Percentiles rank a stretch among this genome's conserved stretches.
Evolutionary conservation across 1,284 basidiomycete species (phyloP).

Genomic region (Boletus mariae): DNA sequence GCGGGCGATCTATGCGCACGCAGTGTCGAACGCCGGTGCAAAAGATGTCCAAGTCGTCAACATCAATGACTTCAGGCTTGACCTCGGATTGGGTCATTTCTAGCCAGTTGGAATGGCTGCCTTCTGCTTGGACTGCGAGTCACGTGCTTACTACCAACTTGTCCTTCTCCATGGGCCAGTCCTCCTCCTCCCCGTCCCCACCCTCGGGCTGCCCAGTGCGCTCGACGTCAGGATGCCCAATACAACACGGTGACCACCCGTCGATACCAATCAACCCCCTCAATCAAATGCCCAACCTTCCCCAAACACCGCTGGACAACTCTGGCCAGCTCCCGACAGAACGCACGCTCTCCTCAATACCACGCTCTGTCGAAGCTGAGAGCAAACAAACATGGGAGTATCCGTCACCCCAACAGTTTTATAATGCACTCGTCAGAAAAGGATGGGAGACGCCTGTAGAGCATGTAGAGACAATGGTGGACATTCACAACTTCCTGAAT

Average conservation of each 20-base stretch:
- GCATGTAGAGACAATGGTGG: conserved; percentile 94
- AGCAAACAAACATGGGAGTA: conserved; percentile 76
- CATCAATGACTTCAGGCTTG: conserved; percentile 24
- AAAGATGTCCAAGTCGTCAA: conserved; percentile 25
- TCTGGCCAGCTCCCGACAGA: conserved; percentile 65
- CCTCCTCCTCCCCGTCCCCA: conserved; percentile 18
- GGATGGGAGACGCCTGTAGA: conserved; percentile 98
- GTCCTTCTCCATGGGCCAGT: conserved; percentile 24
- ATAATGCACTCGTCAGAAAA: conserved; percentile 95
- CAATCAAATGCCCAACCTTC: conserved; percentile 87
- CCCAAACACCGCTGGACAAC: conserved; percentile 67
- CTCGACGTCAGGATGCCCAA: conserved; percentile 18
- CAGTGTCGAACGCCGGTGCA: conserved; percentile 19
- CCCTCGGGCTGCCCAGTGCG: conserved; percentile 11
- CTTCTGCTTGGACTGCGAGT: neutral
- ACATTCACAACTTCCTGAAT: conserved; percentile 98
- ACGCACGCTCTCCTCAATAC: conserved; percentile 82
- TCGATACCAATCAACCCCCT: conserved; percentile 61
- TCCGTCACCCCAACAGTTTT: conserved; percentile 97
- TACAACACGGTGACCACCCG: conserved; percentile 38
- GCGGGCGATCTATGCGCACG: conserved; percentile 14
- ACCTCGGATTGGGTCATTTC: neutral
- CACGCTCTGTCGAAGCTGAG: conserved; percentile 51
- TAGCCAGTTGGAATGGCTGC: neutral
- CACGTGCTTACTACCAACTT: neutral